Evolutionary conservation across 148 eudicot genomes (phyloP).

Genomic region (Selenicereus undatus): DNA sequence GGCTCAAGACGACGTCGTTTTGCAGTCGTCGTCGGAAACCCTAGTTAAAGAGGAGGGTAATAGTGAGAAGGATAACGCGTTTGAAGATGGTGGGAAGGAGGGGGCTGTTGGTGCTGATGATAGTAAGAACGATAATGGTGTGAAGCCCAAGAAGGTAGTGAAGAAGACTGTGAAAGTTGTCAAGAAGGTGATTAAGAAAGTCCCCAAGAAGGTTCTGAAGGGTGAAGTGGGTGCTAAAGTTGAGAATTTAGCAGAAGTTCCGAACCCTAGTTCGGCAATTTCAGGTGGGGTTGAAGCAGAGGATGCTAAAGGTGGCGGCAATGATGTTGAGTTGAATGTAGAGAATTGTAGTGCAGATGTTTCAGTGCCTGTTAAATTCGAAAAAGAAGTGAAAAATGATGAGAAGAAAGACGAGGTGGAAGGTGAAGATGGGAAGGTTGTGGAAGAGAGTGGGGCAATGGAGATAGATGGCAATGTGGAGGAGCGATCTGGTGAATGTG

Average conservation of each 20-base stretch:
- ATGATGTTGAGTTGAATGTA: conserved; percentile 10
- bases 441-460: conserved; percentile 6
- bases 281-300: not conserved
- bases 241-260: conserved; percentile 8
- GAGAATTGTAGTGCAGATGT: conserved; percentile 8
- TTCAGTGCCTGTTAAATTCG: not conserved
- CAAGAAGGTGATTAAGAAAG: conserved; percentile 38
- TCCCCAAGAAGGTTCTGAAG: conserved; percentile 30
- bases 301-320: not conserved
- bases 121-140: not conserved
- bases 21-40: not conserved
- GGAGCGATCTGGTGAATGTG: conserved; percentile 14
- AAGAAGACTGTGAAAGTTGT: conserved; percentile 45
- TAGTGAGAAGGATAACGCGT: too few relatives aligned
- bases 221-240: not conserved
- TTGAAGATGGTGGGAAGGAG: too few relatives aligned
- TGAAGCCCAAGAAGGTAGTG: conserved; percentile 30
- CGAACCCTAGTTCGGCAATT: not conserved
- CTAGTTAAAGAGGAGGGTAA: not conserved
- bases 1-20: not conserved
- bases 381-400: too few relatives aligned
- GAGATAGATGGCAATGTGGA: conserved; percentile 11
- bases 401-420: not conserved
- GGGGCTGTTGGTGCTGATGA: not conserved
- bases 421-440: not conserved